phyloP scores from a whole-genome alignment of 73 alveolate genomes.

The Paramecium sexaurelia region DNA sequence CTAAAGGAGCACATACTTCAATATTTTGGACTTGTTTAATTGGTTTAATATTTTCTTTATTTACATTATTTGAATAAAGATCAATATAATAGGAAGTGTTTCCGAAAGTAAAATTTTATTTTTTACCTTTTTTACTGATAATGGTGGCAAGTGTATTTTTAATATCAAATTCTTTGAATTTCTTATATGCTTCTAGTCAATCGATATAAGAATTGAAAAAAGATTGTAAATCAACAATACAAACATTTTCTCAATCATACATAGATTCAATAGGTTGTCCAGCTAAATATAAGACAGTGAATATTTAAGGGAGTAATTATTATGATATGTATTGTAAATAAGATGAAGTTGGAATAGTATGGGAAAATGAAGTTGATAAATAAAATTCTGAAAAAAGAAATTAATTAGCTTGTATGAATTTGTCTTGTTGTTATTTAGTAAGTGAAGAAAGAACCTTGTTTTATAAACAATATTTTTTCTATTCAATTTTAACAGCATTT shows the following conservation, averaged over 20 bases:
- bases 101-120: slow-evolving; percentile 52
- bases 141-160: not conserved
- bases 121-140: slow-evolving; percentile 9
- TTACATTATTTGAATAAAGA: slow-evolving; percentile 40
- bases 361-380: slow-evolving; percentile 22
- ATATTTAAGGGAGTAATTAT: slow-evolving; percentile 4
- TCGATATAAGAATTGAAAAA: not conserved
- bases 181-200: slow-evolving; percentile 19
- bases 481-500: slow-evolving; percentile 23
- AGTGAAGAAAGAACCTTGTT: slow-evolving; percentile 39
- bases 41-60: slow-evolving; percentile 16
- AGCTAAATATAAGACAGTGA: slow-evolving; percentile 29
- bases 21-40: slow-evolving; percentile 50
- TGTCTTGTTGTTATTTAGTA: slow-evolving; percentile 37
- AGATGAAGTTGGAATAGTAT: slow-evolving; percentile 53
- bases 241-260: not conserved
- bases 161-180: not conserved
- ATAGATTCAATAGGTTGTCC: slow-evolving; percentile 52
- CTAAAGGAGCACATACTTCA: slow-evolving; percentile 20
- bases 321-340: not conserved
- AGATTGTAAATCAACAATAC: slow-evolving; percentile 31
- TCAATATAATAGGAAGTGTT: slow-evolving; percentile 25
- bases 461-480: slow-evolving; percentile 31
- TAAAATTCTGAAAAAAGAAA: not conserved
- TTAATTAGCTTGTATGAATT: slow-evolving; percentile 29